Base-by-base conservation (phyloP, 2,329 filamentous ascomycete genomes). In the Diplodia sapinea region DNA sequence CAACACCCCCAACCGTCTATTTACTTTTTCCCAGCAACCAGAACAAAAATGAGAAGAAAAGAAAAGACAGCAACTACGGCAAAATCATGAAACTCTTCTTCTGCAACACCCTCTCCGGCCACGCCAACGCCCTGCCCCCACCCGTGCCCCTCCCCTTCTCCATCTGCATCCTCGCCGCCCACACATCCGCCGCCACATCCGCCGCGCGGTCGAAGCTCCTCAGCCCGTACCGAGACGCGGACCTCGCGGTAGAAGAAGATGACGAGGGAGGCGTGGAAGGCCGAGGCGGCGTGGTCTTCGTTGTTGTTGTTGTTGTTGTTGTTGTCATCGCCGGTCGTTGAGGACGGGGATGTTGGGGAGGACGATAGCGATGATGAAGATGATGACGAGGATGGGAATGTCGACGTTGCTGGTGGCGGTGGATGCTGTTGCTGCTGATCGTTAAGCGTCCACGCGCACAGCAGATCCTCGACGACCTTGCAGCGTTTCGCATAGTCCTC, bases 231-330 rank as follows among this genome's bases (percentile, higher is more conserved):
- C 59, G 31, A 5, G 38, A 47, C 12, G 59, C 26, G 23, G 8
- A 65, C 62, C n/a, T 55, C 49, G 38, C 62, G 62, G 51, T 65
- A 65, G 33, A 65, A 65, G 26, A 43, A 65, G 49, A 65, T 55
- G 38, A 65, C 4, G 26, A 65, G 62, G 20, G 62, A n/a, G 20
- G 15, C 23, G 50, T 65, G 62, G 59, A 63, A 63, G 43, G 59
- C 59, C 1, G 38, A n/a, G 2, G 59, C 59, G 47, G 29, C 59
- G 43, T 63, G 59, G 31, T 63, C 59, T 12, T 31, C 43, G 9
- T 31, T 29, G 11, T 29, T 29, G 38, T 31, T 29, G n/a, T n/a
- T n/a, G 9, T 31, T 29, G 11, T 29, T 29, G 40, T 31, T 29
- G 9, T 31, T 29, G 5, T 29, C 26, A 17, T n/a, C 17, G 20